Evolutionary conservation across 192 early-diverging fungal genomes (phyloP).

Genomic region (Funneliformis geosporum): DNA sequence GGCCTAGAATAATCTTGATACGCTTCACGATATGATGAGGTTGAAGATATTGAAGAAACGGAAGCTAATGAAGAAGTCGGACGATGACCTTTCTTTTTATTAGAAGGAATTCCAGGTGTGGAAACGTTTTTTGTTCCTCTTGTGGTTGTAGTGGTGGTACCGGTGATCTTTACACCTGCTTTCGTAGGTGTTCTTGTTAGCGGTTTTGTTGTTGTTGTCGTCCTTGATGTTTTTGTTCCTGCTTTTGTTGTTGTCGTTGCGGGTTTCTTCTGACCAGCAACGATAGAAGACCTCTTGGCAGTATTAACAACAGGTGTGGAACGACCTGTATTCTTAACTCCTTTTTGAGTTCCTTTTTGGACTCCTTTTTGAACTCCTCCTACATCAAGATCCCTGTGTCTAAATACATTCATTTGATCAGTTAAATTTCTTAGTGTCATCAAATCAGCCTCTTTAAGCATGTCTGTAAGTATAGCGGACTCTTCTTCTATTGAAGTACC

Average conservation of each 20-base stretch:
- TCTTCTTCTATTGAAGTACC: slow-evolving; percentile 34
- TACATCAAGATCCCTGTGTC: neutral
- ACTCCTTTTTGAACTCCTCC: neutral
- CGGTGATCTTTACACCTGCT: neutral
- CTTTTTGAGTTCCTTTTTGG: too few species aligned
- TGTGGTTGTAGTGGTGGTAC: neutral
- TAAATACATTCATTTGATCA: slow-evolving; percentile 23
- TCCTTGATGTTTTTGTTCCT: neutral
- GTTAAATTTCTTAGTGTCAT: slow-evolving; percentile 15
- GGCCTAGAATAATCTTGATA: neutral
- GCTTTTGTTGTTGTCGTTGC: neutral
- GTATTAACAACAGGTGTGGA: neutral
- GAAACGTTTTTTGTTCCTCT: neutral
- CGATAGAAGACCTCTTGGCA: neutral
- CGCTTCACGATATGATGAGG: neutral
- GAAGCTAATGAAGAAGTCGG: slow-evolving; percentile 13
- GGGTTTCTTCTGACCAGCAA: neutral
- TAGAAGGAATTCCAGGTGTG: neutral
- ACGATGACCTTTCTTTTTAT: neutral
- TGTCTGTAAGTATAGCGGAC: slow-evolving; percentile 26
- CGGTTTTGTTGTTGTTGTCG: neutral
- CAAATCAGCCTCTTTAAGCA: slow-evolving; percentile 6
- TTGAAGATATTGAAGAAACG: slow-evolving; percentile 4
- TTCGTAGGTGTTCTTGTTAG: neutral
- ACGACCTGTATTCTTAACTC: neutral